These are phyloP conservation scores for Phaffia tasmanica DNA, from an alignment of 768 basidiomycete genomes.

Conservation along the genomic window DNA sequence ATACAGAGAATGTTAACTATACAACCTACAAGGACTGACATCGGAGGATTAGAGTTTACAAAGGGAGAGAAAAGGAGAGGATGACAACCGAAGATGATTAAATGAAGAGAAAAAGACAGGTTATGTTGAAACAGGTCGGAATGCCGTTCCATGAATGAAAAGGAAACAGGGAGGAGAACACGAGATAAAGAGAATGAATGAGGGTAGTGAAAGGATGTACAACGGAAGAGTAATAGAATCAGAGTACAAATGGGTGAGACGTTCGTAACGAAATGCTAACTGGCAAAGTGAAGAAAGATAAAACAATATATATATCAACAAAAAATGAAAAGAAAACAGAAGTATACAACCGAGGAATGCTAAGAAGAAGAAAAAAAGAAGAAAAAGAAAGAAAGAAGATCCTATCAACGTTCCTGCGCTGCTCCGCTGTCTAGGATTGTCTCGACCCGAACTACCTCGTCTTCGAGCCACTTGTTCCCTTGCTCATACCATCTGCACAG, in stretches of 20 bases:
- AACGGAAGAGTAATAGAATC: neutral
- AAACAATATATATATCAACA: slow-evolving; percentile 54
- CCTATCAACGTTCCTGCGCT: neutral
- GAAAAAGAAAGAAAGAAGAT: neutral
- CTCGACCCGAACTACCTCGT: slow-evolving; percentile 47
- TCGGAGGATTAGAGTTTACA: no score
- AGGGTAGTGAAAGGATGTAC: neutral
- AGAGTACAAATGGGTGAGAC: slow-evolving; percentile 52
- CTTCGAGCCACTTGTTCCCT: slow-evolving; percentile 56
- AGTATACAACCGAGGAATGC: neutral
- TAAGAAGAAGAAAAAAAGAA: no score
- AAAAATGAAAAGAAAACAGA: neutral
- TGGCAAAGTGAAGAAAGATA: slow-evolving; percentile 76
- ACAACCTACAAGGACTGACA: no score
- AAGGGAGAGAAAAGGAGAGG: no score
- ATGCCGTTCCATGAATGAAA: no score
- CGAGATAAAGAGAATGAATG: neutral
- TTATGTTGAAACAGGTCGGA: no score
- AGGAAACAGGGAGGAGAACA: no score
- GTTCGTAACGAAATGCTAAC: slow-evolving; percentile 67
- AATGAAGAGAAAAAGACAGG: no score
- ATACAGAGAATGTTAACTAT: no score
- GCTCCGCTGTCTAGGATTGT: slow-evolving; percentile 33
- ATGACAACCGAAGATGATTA: no score
- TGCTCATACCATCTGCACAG: slow-evolving; percentile 80